Base-by-base conservation (phyloP, 441 rosid species). In the Brassica balearica region DNA sequence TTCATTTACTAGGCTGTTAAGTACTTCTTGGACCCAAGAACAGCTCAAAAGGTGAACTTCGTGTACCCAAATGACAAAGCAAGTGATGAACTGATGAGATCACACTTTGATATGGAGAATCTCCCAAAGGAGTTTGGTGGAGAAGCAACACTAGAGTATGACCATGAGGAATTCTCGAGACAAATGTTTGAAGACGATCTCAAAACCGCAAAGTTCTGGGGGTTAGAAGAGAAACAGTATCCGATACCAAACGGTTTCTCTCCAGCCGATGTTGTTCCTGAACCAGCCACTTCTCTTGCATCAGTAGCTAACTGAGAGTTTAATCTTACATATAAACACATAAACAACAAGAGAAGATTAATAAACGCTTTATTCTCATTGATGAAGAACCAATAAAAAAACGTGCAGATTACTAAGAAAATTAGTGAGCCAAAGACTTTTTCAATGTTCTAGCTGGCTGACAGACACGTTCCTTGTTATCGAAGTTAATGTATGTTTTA, bases 91-190 rank as follows among this genome's bases (percentile, higher is more conserved):
- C 68, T 89, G 59, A 87, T 89, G 93, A 79, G 43, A 32, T 69
- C 85, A 6, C 80, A 83, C 75, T 86, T 91, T 53, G 95, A 91
- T 65, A 68, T 88, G 6, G 87, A 87, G 75, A 87, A 89, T 79
- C 90, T 89, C 8, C 93, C 95, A 0, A 78, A 72, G 34, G 95
- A 91, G 63, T 89, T 89, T 73, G 93, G 95, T 27, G 95, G 93
- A 23, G 74, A 88, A 62, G 85, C 91, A 43, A 82, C 90, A 5
- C 73, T 91, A 63, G 79, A 83, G 68, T 90, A 90, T 56, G 85
- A 87, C 73, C 95, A 89, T 8, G 88, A 89, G 68, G 91, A 82
- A 46, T 88, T 88, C 84, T 90, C 95, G 0, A 74, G 84, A 63
- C 61, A 84, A 75, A 90, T 90, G 95, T 77, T 60, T 11, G 76